Percentiles rank a stretch among this genome's conserved stretches.
Conservation (phyloP, 768 basidiomycete species). For the Naganishia friedmannii region DNA sequence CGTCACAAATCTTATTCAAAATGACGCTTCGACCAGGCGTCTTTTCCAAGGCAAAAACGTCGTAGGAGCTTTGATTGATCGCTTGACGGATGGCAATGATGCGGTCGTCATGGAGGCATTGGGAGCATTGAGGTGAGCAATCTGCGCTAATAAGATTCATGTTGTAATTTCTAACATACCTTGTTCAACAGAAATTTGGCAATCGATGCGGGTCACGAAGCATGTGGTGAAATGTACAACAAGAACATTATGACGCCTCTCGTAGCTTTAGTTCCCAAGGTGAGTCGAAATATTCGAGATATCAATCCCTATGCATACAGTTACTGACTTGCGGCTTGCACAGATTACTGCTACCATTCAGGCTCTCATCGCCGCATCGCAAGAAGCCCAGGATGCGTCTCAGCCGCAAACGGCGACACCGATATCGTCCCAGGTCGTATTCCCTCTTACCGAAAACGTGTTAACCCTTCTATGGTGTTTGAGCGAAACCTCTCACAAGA, state of each 20-base stretch:
- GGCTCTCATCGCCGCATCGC: constrained; percentile 55
- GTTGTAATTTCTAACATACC: not conserved
- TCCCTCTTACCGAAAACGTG: constrained; percentile 85
- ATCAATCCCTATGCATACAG: not conserved
- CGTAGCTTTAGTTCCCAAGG: constrained; percentile 74
- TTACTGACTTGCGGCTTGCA: not conserved
- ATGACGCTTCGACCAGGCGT: constrained; percentile 85
- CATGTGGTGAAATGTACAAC: constrained; percentile 96
- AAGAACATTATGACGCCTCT: constrained; percentile 82
- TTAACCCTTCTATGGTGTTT: constrained; percentile 92
- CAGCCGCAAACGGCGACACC: constrained; percentile 52
- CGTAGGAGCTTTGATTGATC: constrained; percentile 76
- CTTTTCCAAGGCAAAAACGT: constrained; percentile 87
- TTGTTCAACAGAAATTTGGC: constrained; percentile 69
- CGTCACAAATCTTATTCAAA: constrained; percentile 90
- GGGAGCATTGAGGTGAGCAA: constrained; percentile 74
- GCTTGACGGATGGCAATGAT: constrained; percentile 84
- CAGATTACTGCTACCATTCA: constrained; percentile 74
- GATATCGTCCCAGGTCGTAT: constrained; percentile 55
- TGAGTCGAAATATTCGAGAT: constrained; percentile 49
- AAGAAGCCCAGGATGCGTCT: constrained; percentile 4
- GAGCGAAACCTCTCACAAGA: constrained; percentile 90
- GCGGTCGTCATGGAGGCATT: constrained; percentile 86
- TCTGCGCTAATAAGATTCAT: not conserved
- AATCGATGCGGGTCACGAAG: constrained; percentile 91